Evolutionary conservation across 1,284 basidiomycete genomes (phyloP).

Genomic region (Meripilus lineatus): DNA sequence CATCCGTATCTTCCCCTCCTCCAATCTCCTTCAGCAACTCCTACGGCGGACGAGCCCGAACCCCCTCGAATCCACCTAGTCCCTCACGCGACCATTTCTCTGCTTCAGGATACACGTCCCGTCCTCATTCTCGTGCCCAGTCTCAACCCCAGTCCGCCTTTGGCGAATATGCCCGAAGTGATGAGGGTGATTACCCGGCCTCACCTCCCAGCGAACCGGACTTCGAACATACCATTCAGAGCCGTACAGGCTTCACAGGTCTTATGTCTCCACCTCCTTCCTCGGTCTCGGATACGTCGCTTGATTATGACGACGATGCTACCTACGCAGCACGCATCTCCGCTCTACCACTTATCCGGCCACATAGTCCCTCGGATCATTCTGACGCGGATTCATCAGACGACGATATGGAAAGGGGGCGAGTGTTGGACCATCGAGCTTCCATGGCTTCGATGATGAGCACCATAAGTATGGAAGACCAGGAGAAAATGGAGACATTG

Average conservation of each 20-base stretch:
- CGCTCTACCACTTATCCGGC: slow-evolving; percentile 36
- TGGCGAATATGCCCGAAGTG: slow-evolving; percentile 11
- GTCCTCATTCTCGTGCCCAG: slow-evolving; percentile 57
- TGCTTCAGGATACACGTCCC: slow-evolving; percentile 37
- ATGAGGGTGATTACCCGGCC: slow-evolving; percentile 5
- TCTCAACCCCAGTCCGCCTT: slow-evolving; percentile 38
- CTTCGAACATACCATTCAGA: neutral
- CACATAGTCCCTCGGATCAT: slow-evolving; percentile 29
- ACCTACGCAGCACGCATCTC: slow-evolving; percentile 30
- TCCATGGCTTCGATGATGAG: no score
- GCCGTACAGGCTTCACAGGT: slow-evolving; percentile 10
- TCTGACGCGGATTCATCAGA: slow-evolving; percentile 35
- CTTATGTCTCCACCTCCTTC: slow-evolving; percentile 30
- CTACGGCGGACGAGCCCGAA: slow-evolving; percentile 41
- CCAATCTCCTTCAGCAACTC: slow-evolving; percentile 38
- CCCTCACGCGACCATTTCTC: slow-evolving; percentile 27
- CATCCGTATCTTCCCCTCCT: slow-evolving; percentile 16
- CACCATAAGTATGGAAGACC: slow-evolving; percentile 58
- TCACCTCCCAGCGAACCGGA: neutral
- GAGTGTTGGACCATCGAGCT: slow-evolving; percentile 50
- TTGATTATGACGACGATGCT: slow-evolving; percentile 27
- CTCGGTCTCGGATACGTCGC: slow-evolving; percentile 26
- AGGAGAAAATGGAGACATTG: slow-evolving; percentile 65
- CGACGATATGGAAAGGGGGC: slow-evolving; percentile 42
- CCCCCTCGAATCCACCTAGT: slow-evolving; percentile 63